Percentiles rank a stretch among this genome's conserved stretches.
These are phyloP conservation scores for Saccharomycopsis olivae DNA, from an alignment of 805 yeast species.

Conservation along the genomic window DNA sequence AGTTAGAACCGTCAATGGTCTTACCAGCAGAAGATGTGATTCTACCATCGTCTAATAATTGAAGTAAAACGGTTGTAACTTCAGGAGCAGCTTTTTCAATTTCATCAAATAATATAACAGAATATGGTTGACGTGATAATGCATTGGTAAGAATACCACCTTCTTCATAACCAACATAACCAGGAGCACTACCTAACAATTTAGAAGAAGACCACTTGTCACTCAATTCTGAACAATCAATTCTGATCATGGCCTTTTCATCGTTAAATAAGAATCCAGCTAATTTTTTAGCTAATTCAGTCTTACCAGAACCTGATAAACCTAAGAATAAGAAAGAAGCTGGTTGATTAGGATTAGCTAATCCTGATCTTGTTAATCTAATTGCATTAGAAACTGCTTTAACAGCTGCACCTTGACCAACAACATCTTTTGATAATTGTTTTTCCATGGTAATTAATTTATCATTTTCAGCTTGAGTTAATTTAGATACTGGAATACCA, in stretches of 20 bases:
- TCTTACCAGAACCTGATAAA: conserved; percentile 95
- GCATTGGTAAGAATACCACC: conserved; percentile 96
- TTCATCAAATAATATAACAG: conserved; percentile 94
- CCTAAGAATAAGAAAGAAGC: conserved; percentile 93
- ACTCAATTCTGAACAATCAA: conserved; percentile 92
- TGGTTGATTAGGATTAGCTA: conserved; percentile 94
- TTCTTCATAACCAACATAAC: conserved; percentile 93
- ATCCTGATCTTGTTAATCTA: conserved; percentile 85
- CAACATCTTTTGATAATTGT: conserved; percentile 71
- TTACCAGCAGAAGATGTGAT: conserved; percentile 92
- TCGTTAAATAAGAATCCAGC: conserved; percentile 95
- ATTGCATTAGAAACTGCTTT: conserved; percentile 94
- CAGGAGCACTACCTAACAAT: conserved; percentile 94
- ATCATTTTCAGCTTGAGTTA: conserved; percentile 90
- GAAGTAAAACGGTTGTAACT: conserved; percentile 83
- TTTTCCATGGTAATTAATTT: conserved; percentile 93
- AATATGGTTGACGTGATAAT: conserved; percentile 81
- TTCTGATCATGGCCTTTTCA: conserved; percentile 93
- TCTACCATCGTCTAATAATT: conserved; percentile 93
- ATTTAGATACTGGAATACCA: conserved; percentile 91
- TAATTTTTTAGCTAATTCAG: conserved; percentile 92
- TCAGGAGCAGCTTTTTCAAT: conserved; percentile 99
- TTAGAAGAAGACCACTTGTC: conserved; percentile 96
- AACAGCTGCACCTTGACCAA: conserved; percentile 93
- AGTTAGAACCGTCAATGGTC: conserved; percentile 83